Base-by-base conservation (phyloP, 345 rosid genomes). In the Boechera stricta region DNA sequence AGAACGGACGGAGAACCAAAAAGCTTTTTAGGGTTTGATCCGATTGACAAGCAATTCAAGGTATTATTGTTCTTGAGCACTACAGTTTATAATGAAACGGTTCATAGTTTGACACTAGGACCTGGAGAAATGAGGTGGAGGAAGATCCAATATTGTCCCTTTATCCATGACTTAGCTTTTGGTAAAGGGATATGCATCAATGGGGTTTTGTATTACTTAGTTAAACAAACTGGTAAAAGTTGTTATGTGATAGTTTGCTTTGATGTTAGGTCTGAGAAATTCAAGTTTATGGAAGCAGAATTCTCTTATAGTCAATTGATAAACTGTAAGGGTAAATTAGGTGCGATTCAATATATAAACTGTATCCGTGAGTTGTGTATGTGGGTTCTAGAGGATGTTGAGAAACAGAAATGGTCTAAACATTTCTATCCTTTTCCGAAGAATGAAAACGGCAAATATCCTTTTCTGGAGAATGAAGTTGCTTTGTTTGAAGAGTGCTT, bases 261-360 rank as follows among this genome's bases (percentile, higher is more conserved):
- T 54, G 73, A 69, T 36, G 16, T 69, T 54, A 69, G 73, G 38
- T 39, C 39, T 39, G 73, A 54, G 39, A 9, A n/a, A 15, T 54
- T 69, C 4, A 53, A 26, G n/a, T 26, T 13, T 68, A 3, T 26
- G 5, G 24, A 15, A 2, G 6, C 0, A 8, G 1, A 3, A 15
- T 5, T 4, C 4, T 24, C 4, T 21, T 2, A 0, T 47, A 0
- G 0, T 13, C 0, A 15, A 3, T 26, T 72, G 42, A 18, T 72
- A 16, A 62, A 72, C 28, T 62, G 28, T 62, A 72, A 62, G 21
- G 76, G 59, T 38, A 62, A 62, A n/a, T 9, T 69, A 69, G 28
- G 62, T 21, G 24, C 24, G 24, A 21, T 21, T 21, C 24, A 21
- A 21, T 21, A 21, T 21, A 21, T 21, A 21, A 21, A 21, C 24